phyloP scores from a whole-genome alignment of 768 basidiomycete genomes.

The Dioszegia hungarica region DNA sequence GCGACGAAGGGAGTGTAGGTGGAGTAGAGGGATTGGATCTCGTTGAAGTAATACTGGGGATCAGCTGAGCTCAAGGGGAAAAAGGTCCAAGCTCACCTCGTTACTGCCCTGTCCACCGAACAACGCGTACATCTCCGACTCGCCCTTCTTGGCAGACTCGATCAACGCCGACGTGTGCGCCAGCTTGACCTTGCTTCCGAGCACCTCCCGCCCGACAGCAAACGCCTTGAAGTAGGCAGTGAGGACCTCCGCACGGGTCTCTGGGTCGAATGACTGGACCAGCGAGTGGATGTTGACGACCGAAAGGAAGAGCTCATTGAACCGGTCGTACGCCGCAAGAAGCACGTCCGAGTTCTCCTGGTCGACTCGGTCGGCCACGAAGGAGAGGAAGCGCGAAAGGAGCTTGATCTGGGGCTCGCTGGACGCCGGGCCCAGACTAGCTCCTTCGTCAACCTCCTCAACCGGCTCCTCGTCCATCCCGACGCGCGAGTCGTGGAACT shows the following conservation, averaged over 20 bases:
- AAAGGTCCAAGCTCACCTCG: constrained; percentile 53
- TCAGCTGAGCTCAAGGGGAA: constrained; percentile 17
- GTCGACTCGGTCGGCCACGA: constrained; percentile 58
- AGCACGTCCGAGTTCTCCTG: constrained; percentile 55
- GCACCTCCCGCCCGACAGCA: constrained; percentile 60
- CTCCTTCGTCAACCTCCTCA: constrained; percentile 50
- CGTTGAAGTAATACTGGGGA: constrained; percentile 78
- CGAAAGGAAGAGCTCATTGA: constrained; percentile 68
- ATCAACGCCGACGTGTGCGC: constrained; percentile 51
- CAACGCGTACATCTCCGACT: constrained; percentile 67
- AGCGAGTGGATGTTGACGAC: constrained; percentile 76
- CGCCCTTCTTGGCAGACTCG: constrained; percentile 45
- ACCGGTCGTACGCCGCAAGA: constrained; percentile 67
- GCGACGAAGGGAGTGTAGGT: constrained; percentile 82
- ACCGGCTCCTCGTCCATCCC: constrained; percentile 51
- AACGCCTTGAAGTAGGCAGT: constrained; percentile 73
- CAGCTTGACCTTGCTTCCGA: constrained; percentile 53
- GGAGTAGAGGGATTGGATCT: constrained; percentile 83
- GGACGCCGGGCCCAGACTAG: constrained; percentile 52
- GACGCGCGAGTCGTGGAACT: constrained; percentile 62
- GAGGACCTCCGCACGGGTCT: constrained; percentile 70
- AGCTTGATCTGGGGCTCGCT: constrained; percentile 70
- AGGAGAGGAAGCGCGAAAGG: constrained; percentile 73
- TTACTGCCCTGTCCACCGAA: constrained; percentile 98
- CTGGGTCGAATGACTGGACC: constrained; percentile 66